Conservation (phyloP, 2,329 filamentous ascomycete species). For the Hypoxylon rubiginosum region DNA sequence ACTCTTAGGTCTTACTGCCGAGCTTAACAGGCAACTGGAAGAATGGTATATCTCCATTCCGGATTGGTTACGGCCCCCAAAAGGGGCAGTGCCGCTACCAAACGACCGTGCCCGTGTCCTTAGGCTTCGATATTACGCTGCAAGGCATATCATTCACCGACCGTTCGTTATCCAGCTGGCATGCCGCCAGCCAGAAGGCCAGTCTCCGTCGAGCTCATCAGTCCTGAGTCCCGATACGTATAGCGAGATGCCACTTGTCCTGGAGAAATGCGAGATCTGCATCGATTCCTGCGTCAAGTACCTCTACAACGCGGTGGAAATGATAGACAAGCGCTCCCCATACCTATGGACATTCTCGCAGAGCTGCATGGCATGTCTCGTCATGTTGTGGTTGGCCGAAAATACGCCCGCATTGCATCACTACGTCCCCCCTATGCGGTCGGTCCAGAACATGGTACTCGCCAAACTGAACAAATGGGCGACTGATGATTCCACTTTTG, state of each 20-base stretch:
- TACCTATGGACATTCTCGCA: conserved; percentile 57
- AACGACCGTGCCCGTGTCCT: conserved; percentile 76
- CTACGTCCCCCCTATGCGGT: conserved; percentile 49
- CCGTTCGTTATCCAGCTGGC: conserved; percentile 63
- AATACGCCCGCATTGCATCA: conserved; percentile 48
- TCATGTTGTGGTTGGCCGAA: conserved; percentile 53
- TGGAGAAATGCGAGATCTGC: conserved; percentile 54
- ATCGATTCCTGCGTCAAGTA: conserved; percentile 55
- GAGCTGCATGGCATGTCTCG: conserved; percentile 53
- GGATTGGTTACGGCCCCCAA: conserved; percentile 60
- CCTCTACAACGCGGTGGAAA: conserved; percentile 53
- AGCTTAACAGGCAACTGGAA: conserved; percentile 57
- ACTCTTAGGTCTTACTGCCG: conserved; percentile 52
- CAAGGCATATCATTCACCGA: conserved; percentile 76
- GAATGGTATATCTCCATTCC: conserved; percentile 57
- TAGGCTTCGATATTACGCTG: conserved; percentile 79
- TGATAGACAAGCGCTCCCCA: conserved; percentile 55
- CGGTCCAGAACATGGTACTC: conserved; percentile 49
- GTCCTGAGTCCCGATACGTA: conserved; percentile 42
- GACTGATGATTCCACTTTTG: conserved; percentile 52
- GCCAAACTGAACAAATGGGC: conserved; percentile 53
- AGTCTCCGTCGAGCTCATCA: conserved; percentile 42
- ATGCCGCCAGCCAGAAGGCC: conserved; percentile 42
- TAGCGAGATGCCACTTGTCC: conserved; percentile 46
- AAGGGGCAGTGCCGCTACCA: conserved; percentile 68